phyloP scores from a whole-genome alignment of 164 flowering plant genomes.

The Vitis labrusca region DNA sequence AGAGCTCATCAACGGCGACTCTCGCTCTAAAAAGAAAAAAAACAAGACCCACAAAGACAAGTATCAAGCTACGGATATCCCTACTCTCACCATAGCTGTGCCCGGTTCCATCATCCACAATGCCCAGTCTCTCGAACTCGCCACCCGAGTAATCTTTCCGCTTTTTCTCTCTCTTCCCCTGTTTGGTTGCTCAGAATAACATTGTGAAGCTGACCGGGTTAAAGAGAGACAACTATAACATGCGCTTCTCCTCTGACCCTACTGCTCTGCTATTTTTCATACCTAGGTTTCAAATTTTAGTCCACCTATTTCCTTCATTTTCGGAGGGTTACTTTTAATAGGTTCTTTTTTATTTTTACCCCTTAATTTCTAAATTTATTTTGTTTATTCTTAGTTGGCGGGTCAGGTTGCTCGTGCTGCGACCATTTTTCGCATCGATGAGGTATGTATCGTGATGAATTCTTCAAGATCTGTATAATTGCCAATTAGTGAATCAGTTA shows the following conservation, averaged over 20 bases:
- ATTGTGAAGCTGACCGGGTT: no score
- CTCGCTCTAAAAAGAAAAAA: constrained; percentile 25
- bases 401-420: constrained; percentile 99
- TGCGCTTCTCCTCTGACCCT: neutral
- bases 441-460: constrained; percentile 40
- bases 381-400: constrained; percentile 62
- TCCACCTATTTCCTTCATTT: no score
- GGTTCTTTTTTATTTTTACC: neutral
- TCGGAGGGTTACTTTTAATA: neutral
- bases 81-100: constrained; percentile 80
- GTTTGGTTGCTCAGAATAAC: no score
- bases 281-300: neutral
- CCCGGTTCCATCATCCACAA: constrained; percentile 91
- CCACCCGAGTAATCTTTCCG: constrained; percentile 63
- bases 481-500: no score
- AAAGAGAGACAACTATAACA: no score
- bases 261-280: neutral
- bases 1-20: constrained; percentile 30
- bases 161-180: constrained; percentile 8
- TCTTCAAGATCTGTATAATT: neutral
- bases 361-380: neutral
- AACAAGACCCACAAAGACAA: constrained; percentile 13
- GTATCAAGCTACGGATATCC: constrained; percentile 18
- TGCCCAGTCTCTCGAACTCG: constrained; percentile 85
- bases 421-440: constrained; percentile 84